These are phyloP conservation scores for Cadophora sp. DNA, from an alignment of 2,329 filamentous ascomycete genomes.

Conservation along the genomic window DNA sequence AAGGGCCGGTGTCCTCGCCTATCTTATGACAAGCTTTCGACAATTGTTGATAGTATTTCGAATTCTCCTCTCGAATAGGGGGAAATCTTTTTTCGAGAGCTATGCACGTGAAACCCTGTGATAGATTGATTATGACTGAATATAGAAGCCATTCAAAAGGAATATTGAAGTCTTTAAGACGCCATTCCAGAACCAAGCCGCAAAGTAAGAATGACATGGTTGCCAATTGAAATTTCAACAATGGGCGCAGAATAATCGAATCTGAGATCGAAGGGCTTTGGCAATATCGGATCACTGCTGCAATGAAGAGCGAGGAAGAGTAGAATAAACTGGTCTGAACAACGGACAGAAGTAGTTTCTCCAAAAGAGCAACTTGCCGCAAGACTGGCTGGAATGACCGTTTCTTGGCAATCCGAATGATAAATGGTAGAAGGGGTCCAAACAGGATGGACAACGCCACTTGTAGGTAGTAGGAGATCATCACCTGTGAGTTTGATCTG, in stretches of 20 bases:
- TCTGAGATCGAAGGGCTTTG: not conserved
- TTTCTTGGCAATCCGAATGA: not conserved
- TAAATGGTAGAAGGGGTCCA: not conserved
- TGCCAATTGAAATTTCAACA: not conserved
- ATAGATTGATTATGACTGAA: not conserved
- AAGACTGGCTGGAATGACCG: not conserved
- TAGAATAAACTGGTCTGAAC: not conserved
- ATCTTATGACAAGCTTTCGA: not conserved
- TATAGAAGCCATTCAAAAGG: not conserved
- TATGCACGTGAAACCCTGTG: not conserved
- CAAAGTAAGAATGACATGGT: not conserved
- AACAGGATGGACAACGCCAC: not conserved
- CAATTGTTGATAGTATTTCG: not conserved
- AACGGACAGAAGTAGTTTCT: not conserved
- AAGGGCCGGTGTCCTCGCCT: no score
- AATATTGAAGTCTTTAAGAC: not conserved
- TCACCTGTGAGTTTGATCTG: not conserved
- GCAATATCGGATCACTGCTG: not conserved
- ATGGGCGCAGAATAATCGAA: not conserved
- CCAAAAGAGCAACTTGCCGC: not conserved
- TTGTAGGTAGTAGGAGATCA: conserved; percentile 2
- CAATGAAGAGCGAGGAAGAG: not conserved
- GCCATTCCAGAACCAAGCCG: not conserved
- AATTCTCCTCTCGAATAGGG: not conserved
- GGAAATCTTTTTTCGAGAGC: not conserved